A percentile compares a stretch with the other conserved stretches of the same genome.
These are phyloP conservation scores for Penicillium oxalicum DNA, from an alignment of 2,329 filamentous ascomycete genomes.

Conservation along the genomic window DNA sequence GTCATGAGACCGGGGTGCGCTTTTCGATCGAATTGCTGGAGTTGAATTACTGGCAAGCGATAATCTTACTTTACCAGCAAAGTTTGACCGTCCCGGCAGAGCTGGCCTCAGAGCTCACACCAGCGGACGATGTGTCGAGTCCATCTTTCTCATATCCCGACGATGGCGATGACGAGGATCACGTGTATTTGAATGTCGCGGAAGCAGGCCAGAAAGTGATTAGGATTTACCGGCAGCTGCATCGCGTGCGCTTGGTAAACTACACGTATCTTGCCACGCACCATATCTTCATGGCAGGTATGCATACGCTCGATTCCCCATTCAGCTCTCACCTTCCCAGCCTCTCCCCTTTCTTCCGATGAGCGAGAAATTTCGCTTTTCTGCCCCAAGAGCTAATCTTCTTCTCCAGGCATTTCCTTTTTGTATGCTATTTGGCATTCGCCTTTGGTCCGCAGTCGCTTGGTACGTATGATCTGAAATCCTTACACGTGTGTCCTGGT, in stretches of 20 bases:
- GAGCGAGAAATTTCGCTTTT: too few species aligned
- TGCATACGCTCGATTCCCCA: constrained; percentile 18
- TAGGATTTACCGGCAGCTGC: constrained; percentile 82
- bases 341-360: too few species aligned
- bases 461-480: constrained; percentile 54
- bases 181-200: constrained; percentile 88
- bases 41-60: constrained; percentile 94
- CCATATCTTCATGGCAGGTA: constrained; percentile 93
- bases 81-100: constrained; percentile 79
- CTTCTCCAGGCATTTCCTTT: constrained; percentile 65
- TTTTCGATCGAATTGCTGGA: constrained; percentile 89
- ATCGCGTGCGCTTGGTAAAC: constrained; percentile 82
- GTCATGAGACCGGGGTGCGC: constrained; percentile 73
- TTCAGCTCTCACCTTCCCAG: too few species aligned
- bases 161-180: constrained; percentile 67
- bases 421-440: constrained; percentile 98
- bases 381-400: constrained; percentile 8
- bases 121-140: constrained; percentile 54
- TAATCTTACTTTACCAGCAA: constrained; percentile 92
- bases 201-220: constrained; percentile 91
- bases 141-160: constrained; percentile 44
- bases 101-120: constrained; percentile 69
- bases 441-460: constrained; percentile 72
- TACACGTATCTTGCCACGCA: constrained; percentile 95
- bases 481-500: not conserved